A percentile compares a stretch with the other conserved stretches of the same genome.
Evolutionary conservation across 768 basidiomycete genomes (phyloP).

Genomic region (Fomitopsis serialis): DNA sequence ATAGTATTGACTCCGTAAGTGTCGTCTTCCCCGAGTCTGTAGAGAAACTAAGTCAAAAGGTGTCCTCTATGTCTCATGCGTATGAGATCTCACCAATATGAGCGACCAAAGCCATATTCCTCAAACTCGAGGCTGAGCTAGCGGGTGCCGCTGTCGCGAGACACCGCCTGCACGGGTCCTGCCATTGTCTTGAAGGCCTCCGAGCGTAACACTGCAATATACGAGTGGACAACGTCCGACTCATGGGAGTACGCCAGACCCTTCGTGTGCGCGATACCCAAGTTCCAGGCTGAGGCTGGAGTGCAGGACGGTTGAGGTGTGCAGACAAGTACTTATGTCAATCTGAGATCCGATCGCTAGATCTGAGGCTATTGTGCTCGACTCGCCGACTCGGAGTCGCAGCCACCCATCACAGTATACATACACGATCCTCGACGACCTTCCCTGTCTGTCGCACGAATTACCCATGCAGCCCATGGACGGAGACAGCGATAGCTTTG

Average conservation of each 20-base stretch:
- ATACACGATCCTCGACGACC: too few species aligned
- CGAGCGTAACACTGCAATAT: not conserved
- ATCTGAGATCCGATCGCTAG: too few species aligned
- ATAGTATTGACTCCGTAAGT: constrained; percentile 80
- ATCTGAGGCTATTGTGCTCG: too few species aligned
- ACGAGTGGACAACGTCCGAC: not conserved
- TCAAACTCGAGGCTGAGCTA: constrained; percentile 35
- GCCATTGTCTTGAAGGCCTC: not conserved
- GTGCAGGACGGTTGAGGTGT: not conserved
- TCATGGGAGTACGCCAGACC: not conserved
- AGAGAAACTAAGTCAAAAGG: too few species aligned
- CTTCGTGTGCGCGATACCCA: not conserved
- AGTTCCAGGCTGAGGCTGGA: too few species aligned
- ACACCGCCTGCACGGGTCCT: not conserved
- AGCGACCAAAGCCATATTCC: constrained; percentile 86
- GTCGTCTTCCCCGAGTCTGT: constrained; percentile 91
- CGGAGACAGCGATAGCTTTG: constrained; percentile 11
- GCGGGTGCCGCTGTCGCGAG: constrained; percentile 19
- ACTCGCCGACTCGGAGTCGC: too few species aligned
- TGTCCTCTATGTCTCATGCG: not conserved
- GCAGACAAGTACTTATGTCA: not conserved
- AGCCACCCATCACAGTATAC: too few species aligned
- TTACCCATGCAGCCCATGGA: not conserved
- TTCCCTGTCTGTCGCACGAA: too few species aligned
- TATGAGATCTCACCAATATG: constrained; percentile 60